Evolutionary conservation across 768 basidiomycete species (phyloP).

Genomic region (Lactarius hatsudake): DNA sequence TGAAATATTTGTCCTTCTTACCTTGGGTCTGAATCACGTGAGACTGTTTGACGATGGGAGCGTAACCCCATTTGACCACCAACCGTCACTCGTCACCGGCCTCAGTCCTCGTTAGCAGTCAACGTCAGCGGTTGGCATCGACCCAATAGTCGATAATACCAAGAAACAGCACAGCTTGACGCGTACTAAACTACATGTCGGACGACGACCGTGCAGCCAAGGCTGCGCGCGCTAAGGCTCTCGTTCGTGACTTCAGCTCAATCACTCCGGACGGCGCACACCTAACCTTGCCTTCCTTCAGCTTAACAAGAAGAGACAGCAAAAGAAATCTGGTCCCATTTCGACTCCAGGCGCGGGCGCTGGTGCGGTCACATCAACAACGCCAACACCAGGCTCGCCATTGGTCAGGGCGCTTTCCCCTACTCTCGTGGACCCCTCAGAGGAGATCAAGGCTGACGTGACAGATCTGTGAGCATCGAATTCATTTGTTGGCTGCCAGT

Average conservation of each 20-base stretch:
- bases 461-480: constrained; percentile 59
- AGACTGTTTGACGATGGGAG: neutral
- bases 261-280: constrained; percentile 2
- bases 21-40: constrained; percentile 15
- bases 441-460: constrained; percentile 48
- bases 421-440: constrained; percentile 29
- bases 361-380: constrained; percentile 34
- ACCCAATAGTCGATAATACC: neutral
- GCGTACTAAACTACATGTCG: constrained; percentile 32
- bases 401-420: constrained; percentile 32
- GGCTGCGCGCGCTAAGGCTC: constrained; percentile 77
- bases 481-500: neutral
- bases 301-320: constrained; percentile 82
- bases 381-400: constrained; percentile 46
- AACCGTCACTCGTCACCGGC: neutral
- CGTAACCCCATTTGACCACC: neutral
- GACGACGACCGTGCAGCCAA: constrained; percentile 80
- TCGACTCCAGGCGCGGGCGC: constrained; percentile 29
- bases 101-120: neutral
- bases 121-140: neutral
- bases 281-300: constrained; percentile 33
- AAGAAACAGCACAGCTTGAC: neutral
- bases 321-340: constrained; percentile 56
- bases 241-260: constrained; percentile 48
- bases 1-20: neutral